Evolutionary conservation across 345 rosid species (phyloP), one percentile per base, ranked within the genome.

Genomic region (Punica granatum): DNA sequence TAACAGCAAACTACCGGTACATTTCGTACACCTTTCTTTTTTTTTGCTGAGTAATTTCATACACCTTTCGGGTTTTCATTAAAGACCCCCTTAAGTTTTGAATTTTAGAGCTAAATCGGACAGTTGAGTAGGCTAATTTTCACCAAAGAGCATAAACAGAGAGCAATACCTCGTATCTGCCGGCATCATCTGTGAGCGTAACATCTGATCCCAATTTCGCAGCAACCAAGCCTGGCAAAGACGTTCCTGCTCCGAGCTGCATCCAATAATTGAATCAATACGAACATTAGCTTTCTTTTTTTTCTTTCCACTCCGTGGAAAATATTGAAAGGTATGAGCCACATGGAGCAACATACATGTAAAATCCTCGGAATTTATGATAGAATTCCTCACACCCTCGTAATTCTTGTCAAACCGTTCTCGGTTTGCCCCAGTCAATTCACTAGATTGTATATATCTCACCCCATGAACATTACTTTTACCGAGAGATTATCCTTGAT

Each of bases 191-290:
- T 0, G 92, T 84, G 41, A 88, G 90, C 19, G 86, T 84, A 16
- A 88, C 98, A 59, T 78, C 65, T n/a, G 85, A 82, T 10, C 92
- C 98, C 66, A 90, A 74, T 75, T 83, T 90, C 12, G 96, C 93
- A 32, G 98, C 98, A 42, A 84, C 83, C 75, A 92, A 77, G 65
- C 93, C 90, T 9, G 88, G 93, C 75, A 85, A 80, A 23, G 85
- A 83, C 62, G 92, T 90, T 23, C 98, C 98, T 1, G 96, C 95
- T 36, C 98, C 94, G 2, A 92, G 83, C 96, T 86, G 64, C 66
- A 76, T 36, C n/a, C 28, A 4, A 65, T 39, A 36, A 63, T 18
- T 7, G 31, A 63, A 28, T 21, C 31, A 23, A 63, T n/a, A n/a
- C n/a, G n/a, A n/a, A n/a, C n/a, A n/a, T n/a, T n/a, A n/a, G n/a